Conservation (phyloP, 352 stramenopile genomes). For the Aphanomyces cochlioides region DNA sequence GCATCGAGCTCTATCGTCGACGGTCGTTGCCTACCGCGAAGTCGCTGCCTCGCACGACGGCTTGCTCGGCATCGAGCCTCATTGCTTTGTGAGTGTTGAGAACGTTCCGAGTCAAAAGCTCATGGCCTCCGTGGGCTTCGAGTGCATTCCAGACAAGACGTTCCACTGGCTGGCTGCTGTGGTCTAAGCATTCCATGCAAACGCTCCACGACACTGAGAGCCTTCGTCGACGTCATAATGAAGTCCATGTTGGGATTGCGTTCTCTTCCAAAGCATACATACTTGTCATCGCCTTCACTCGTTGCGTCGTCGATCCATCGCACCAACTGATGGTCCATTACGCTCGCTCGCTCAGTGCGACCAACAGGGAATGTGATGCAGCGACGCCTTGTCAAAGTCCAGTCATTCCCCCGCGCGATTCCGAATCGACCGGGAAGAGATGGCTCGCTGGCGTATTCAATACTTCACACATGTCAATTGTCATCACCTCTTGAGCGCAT, state of each 20-base stretch:
- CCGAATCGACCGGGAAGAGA: no score
- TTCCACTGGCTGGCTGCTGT: slow-evolving; percentile 12
- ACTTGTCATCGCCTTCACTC: neutral
- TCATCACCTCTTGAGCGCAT: no score
- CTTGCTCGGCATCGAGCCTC: neutral
- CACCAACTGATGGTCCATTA: neutral
- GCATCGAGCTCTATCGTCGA: neutral
- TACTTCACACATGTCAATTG: no score
- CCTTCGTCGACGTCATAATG: neutral
- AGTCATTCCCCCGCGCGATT: no score
- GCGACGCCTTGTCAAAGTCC: no score
- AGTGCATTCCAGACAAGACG: slow-evolving; percentile 2
- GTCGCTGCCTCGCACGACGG: neutral
- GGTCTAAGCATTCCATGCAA: slow-evolving; percentile 5
- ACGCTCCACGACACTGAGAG: neutral
- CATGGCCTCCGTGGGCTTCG: slow-evolving; percentile 1
- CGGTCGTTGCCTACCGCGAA: neutral
- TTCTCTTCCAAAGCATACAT: slow-evolving; percentile 15
- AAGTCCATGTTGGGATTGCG: neutral
- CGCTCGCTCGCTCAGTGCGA: no score
- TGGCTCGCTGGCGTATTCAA: no score
- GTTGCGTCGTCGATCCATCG: neutral
- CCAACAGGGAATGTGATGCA: no score
- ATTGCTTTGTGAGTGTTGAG: slow-evolving; percentile 4
- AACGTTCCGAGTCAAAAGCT: slow-evolving; percentile 4